A percentile compares a stretch with the other conserved stretches of the same genome.
Evolutionary conservation across 108 stramenopile species (phyloP).

Genomic region (Cyclotella choctawhatcheeana): DNA sequence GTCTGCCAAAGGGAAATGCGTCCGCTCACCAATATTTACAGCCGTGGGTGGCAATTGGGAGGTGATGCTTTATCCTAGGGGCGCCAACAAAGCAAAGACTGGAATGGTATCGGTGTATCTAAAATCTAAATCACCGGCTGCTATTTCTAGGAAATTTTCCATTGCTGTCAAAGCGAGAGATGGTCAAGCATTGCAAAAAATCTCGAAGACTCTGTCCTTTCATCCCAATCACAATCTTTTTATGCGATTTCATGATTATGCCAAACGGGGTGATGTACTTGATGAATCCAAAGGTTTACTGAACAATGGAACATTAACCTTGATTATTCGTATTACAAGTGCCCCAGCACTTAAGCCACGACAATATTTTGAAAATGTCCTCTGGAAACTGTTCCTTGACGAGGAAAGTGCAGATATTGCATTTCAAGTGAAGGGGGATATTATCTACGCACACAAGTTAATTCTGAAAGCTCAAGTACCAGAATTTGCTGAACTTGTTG

Average conservation of each 20-base stretch:
- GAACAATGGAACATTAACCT: background rate
- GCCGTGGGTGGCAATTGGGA: conserved; percentile 50
- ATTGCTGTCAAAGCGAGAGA: background rate
- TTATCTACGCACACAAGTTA: background rate
- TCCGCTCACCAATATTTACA: conserved; percentile 4
- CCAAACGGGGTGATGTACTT: background rate
- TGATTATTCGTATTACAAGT: background rate
- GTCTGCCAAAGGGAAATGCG: background rate
- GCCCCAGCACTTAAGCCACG: background rate
- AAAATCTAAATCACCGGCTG: background rate
- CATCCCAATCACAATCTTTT: background rate
- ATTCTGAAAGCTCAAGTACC: background rate
- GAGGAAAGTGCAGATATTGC: background rate
- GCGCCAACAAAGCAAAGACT: background rate
- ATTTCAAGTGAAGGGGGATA: background rate
- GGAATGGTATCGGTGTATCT: background rate
- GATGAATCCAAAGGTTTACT: background rate
- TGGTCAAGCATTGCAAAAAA: background rate
- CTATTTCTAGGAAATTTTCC: background rate
- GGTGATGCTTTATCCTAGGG: conserved; percentile 20
- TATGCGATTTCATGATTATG: background rate
- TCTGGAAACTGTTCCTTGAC: background rate
- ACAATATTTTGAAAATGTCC: background rate
- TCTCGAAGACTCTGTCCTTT: background rate
- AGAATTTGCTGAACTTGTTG: background rate